Percentiles rank a stretch among this genome's conserved stretches.
Evolutionary conservation across 768 basidiomycete genomes (phyloP).

Genomic region (Leccinum imitatum): DNA sequence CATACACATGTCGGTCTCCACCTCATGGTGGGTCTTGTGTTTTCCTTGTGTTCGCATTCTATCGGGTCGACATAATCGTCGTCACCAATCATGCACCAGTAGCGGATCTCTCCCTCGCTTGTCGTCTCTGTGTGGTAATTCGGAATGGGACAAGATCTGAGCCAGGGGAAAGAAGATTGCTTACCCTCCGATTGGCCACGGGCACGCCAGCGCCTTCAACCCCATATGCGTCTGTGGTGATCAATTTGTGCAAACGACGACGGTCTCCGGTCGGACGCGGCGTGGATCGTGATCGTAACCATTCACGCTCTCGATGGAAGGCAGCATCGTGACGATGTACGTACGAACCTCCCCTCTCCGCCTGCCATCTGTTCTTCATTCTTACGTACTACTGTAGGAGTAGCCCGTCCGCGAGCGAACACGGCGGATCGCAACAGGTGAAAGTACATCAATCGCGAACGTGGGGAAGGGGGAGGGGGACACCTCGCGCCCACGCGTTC

Average conservation of each 20-base stretch:
- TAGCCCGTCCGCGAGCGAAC: background rate
- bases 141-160: too few species aligned
- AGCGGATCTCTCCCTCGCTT: too few species aligned
- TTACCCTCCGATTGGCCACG: too few species aligned
- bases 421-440: background rate
- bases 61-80: too few species aligned
- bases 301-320: background rate
- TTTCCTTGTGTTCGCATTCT: too few species aligned
- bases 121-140: too few species aligned
- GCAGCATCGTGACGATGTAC: background rate
- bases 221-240: background rate
- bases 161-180: too few species aligned
- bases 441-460: background rate
- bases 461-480: too few species aligned
- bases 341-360: background rate
- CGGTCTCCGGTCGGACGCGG: background rate
- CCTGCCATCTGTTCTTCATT: background rate
- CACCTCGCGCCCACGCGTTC: background rate
- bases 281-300: background rate
- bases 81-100: too few species aligned
- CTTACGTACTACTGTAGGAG: background rate
- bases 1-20: background rate
- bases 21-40: too few species aligned
- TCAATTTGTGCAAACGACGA: background rate
- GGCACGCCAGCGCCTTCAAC: too few species aligned